Base-by-base conservation (phyloP, 1,139 yeast species). In the Magnusiomyces paraingens region DNA sequence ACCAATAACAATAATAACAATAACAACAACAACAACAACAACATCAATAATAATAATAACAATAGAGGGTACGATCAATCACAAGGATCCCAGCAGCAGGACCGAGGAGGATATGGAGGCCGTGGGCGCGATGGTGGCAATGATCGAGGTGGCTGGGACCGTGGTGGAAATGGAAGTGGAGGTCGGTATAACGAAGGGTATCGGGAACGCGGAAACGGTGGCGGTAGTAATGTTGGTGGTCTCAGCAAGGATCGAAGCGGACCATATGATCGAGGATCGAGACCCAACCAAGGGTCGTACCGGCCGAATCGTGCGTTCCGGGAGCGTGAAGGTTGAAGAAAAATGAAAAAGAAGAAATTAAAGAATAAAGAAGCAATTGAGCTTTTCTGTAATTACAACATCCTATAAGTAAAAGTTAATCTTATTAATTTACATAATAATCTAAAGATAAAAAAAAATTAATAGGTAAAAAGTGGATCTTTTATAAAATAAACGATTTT, bases 141-240 rank as follows among this genome's bases (percentile, higher is more conserved):
- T 29, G 18, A 26, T 20, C 38, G 12, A 14, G 47, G 47, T 26
- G 32, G 32, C 32, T 44, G 47, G 47, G 47, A 44, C 20, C 47
- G 47, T 21, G 41, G 41, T 6, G 41, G 41, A 38, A 44, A 15
- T 15, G 32, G 17, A 6, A n/a, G 36, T 14, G 47, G 32, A 12
- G 41, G 41, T 3, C 41, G 18, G 18, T 14, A 18, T 12, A 18
- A 44, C 32, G 38, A 36, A 22, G 46, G 46, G 29, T 22, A 20
- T 21, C n/a, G n/a, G 32, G 32, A 26, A 8, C 32, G 32, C 4
- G 32, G 32, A 8, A 26, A 26, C 32, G 32, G 32, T 26, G 32
- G 32, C 32, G 32, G 32, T 26, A 8, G 32, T 26, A 20, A 29
- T 3, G 29, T 20, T 17, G 4, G 4, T 17, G 14, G 44, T 5